Evolutionary conservation across 1,139 yeast species (phyloP), one percentile per base, ranked within the genome.

Genomic region (Fermentozyma sake): DNA sequence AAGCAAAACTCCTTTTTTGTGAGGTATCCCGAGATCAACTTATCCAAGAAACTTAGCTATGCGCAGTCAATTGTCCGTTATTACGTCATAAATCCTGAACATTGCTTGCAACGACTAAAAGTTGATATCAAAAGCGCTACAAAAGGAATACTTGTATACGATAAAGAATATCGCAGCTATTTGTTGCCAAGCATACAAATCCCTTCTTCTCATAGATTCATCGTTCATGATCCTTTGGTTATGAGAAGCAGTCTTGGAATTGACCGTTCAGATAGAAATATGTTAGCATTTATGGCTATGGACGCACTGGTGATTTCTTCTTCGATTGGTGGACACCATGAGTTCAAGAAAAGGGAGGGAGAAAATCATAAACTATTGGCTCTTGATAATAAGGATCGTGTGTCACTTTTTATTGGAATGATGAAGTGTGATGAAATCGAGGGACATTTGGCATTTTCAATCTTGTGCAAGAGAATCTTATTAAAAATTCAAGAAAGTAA

Each of bases 341-440:
- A 12, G 16, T 17, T 11, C 19, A n/a, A n/a, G n/a, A n/a, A n/a
- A n/a, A n/a, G n/a, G n/a, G n/a, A n/a, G n/a, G n/a, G n/a, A n/a
- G n/a, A n/a, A n/a, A n/a, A n/a, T n/a, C n/a, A n/a, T n/a, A n/a
- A n/a, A n/a, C n/a, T n/a, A n/a, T 15, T 22, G 24, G 19, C 14
- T 4, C 18, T 18, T 10, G 21, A 20, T 18, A 15, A 25, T 12
- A 12, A 19, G 13, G 15, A 4, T 9, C 6, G 18, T 14, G 13
- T 25, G 8, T 22, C 14, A 11, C 7, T 20, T 10, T 16, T 39
- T 3, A 14, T 37, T 15, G 33, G 41, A 7, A 32, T 38, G 22
- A 34, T 41, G 46, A 21, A 33, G 16, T 24, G 35, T 16, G 43
- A 39, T 20, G 43, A 38, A 21, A 27, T 32, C 30, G 46, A 39